Evolutionary conservation across 148 eudicot species (phyloP).

Genomic region (Vaccinium darrowii): DNA sequence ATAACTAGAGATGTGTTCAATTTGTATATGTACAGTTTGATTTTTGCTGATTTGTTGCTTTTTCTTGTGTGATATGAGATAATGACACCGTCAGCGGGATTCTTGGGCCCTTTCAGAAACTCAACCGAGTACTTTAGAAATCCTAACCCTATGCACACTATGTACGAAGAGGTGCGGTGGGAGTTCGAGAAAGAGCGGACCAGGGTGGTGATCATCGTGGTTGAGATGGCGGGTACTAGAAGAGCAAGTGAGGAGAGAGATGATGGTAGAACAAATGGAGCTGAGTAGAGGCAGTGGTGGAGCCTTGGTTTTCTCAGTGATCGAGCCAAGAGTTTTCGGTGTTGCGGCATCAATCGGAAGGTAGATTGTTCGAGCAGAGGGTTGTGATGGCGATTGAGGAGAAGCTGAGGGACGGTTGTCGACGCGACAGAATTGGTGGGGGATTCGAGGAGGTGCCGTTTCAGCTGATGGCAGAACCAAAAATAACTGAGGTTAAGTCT

Average conservation of each 20-base stretch:
- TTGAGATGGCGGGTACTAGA: slow-evolving; percentile 56
- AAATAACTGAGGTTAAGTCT: not conserved
- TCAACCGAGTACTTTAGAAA: not conserved
- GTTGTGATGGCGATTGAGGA: too few relatives aligned
- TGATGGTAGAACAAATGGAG: slow-evolving; percentile 52
- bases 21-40: not conserved
- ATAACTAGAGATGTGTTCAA: too few relatives aligned
- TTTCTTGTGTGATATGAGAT: not conserved
- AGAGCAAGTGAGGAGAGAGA: slow-evolving; percentile 63
- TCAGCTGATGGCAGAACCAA: not conserved
- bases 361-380: too few relatives aligned
- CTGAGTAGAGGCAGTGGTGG: slow-evolving; percentile 9
- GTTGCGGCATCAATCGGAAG: too few relatives aligned
- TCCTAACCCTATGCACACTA: slow-evolving; percentile 16
- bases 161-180: slow-evolving; percentile 29
- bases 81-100: not conserved
- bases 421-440: not conserved
- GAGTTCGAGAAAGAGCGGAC: slow-evolving; percentile 64
- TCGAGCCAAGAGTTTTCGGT: not conserved
- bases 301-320: not conserved
- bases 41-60: not conserved
- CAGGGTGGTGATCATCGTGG: slow-evolving; percentile 48
- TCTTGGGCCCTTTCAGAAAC: not conserved
- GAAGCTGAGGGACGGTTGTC: not conserved
- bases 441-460: not conserved